Percentiles rank a stretch among this genome's conserved stretches.
phyloP scores from a whole-genome alignment of 2,329 filamentous ascomycete genomes.

The Calycina marina region DNA sequence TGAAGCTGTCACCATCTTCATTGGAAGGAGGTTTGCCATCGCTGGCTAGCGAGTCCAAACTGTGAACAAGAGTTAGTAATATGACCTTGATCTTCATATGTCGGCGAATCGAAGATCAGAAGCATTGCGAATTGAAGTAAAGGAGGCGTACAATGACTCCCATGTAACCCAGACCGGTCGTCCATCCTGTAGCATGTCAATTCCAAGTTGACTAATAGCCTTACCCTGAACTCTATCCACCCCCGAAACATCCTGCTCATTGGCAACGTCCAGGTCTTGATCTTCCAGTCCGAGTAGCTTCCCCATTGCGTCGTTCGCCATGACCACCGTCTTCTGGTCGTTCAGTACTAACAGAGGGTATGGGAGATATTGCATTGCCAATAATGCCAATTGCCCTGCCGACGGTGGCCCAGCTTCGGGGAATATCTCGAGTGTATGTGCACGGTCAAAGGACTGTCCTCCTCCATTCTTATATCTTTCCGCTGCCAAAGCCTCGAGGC shows the following conservation, averaged over 20 bases:
- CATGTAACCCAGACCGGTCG: constrained; percentile 42
- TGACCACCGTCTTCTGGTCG: constrained; percentile 50
- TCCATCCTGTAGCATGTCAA: constrained; percentile 60
- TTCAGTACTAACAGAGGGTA: constrained; percentile 57
- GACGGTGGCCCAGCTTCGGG: no score
- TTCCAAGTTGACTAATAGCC: constrained; percentile 52
- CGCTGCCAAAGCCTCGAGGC: constrained; percentile 13
- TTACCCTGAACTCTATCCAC: constrained; percentile 50
- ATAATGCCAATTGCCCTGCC: constrained; percentile 43
- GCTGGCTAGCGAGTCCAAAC: constrained; percentile 24
- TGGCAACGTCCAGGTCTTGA: constrained; percentile 23
- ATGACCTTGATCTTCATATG: no score
- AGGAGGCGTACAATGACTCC: constrained; percentile 25
- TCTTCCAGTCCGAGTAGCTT: constrained; percentile 47
- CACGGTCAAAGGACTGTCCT: no score
- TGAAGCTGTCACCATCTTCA: constrained; percentile 4
- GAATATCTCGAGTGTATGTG: no score
- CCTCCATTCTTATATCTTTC: background rate
- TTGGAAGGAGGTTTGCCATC: constrained; percentile 5
- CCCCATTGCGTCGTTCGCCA: constrained; percentile 66
- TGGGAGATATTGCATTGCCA: constrained; percentile 59
- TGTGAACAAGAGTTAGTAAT: constrained; percentile 37
- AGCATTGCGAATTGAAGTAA: no score
- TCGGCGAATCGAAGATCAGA: no score
- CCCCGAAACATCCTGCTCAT: constrained; percentile 27